Evolutionary conservation across 2,329 filamentous ascomycete genomes (phyloP), one percentile per base, ranked within the genome.

Genomic region (Penicillium nordicum): DNA sequence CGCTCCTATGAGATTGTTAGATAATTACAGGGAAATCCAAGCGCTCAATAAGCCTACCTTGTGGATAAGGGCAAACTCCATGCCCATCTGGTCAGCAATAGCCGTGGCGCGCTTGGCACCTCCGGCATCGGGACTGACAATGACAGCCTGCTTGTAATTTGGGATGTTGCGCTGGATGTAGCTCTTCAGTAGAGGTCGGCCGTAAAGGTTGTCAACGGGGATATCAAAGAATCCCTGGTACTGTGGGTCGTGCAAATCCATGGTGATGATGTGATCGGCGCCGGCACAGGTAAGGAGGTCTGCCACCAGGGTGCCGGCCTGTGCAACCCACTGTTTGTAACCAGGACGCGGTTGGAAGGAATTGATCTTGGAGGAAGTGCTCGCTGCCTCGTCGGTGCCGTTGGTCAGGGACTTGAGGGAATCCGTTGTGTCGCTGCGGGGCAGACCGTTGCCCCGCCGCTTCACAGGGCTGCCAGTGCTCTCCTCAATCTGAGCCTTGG

Each of bases 181-280:
- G 67, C 82, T 84, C 70, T 84, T 83, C 55, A 87, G 65, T 34
- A 79, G 67, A 36, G 78, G 78, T 50, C 78, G 72, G 14, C 77
- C 93, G 77, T 97, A 97, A 18, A 99, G 82, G 73, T 99, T 99
- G 78, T 99, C 94, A 55, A 99, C 94, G 2, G 94, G 94, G 57
- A 97, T 96, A 71, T 99, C 93, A 71, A 99, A 97, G 81, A 97
- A 99, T 52, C 94, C 94, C 76, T 99, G 94, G 71, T 97, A 97
- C 76, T 99, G 92, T 41, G 91, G 89, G 74, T 97, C 93, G 72
- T 94, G 91, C 50, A 99, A 83, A 71, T 99, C 94, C 89, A 99
- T 95, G 32, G 93, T 97, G 72, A 97, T 97, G 72, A 94, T 88
- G 75, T 97, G 94, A 74, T 99, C 93, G 44, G 94, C 92, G 63